phyloP scores from a whole-genome alignment of 2,329 filamentous ascomycete species.

The Fusarium veterinarium region DNA sequence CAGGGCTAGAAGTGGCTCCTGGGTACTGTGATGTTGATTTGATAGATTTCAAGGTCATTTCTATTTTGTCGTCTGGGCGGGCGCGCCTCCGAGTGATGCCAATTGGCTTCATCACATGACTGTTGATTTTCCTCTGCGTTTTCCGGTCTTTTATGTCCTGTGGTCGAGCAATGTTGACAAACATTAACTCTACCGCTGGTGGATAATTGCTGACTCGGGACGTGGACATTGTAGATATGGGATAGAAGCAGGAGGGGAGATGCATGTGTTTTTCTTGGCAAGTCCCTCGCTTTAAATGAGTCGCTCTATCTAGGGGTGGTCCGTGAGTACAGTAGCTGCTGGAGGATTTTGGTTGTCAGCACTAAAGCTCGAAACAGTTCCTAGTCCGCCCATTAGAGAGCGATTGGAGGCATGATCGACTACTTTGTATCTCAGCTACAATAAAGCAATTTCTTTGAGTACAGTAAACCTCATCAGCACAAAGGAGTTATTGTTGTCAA shows the following conservation, averaged over 20 bases:
- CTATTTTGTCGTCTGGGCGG: accelerated
- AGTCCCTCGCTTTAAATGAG: accelerated
- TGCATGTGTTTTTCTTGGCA: not conserved
- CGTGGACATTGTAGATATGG: not conserved
- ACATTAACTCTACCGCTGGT: not conserved
- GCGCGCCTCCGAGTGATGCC: not conserved
- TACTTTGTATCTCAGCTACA: not conserved
- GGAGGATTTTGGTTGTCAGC: not conserved
- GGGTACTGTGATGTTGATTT: not conserved
- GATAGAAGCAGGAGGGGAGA: not conserved
- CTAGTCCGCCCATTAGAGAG: accelerated
- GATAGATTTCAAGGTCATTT: accelerated
- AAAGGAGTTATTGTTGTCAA: no score
- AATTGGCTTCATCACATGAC: not conserved
- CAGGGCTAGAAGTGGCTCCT: not conserved
- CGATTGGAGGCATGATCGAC: not conserved
- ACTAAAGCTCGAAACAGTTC: not conserved
- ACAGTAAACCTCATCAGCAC: no score
- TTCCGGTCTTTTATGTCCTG: not conserved
- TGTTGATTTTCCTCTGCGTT: not conserved
- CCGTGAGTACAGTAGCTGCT: not conserved
- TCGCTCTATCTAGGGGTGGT: accelerated
- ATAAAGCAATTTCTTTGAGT: no score
- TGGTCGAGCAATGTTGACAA: not conserved
- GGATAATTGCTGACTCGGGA: not conserved